Evolutionary conservation across 1,284 basidiomycete genomes (phyloP).

Genomic region (Malassezia sympodialis): DNA sequence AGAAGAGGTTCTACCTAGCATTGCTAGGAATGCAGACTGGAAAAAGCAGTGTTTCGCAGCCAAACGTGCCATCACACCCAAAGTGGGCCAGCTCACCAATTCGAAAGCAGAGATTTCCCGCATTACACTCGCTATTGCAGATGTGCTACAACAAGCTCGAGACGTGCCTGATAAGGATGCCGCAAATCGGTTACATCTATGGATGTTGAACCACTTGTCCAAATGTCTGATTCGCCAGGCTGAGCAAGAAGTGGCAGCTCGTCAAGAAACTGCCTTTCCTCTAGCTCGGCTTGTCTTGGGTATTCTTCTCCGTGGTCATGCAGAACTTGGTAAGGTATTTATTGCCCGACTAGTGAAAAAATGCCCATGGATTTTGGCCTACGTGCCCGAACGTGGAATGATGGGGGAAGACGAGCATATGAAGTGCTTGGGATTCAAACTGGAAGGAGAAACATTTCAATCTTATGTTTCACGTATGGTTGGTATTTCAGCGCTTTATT

Average conservation of each 20-base stretch:
- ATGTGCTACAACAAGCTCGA: conserved; percentile 50
- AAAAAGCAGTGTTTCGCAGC: conserved; percentile 53
- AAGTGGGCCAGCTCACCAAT: conserved; percentile 83
- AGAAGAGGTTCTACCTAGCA: conserved; percentile 59
- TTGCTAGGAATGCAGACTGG: conserved; percentile 59
- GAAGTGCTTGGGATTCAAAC: conserved; percentile 62
- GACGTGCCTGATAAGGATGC: conserved; percentile 42
- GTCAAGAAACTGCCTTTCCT: conserved; percentile 71
- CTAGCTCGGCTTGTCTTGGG: conserved; percentile 66
- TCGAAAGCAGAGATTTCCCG: conserved; percentile 60
- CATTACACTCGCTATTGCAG: conserved; percentile 60
- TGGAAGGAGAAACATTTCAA: conserved; percentile 51
- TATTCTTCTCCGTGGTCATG: conserved; percentile 56
- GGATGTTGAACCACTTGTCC: conserved; percentile 71
- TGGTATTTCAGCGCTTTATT: conserved; percentile 79
- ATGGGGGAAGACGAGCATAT: conserved; percentile 54
- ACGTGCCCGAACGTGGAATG: conserved; percentile 42
- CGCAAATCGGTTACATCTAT: conserved; percentile 54
- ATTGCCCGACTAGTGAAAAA: conserved; percentile 75
- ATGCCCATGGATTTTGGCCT: conserved; percentile 55
- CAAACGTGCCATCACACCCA: conserved; percentile 76
- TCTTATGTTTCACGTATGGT: conserved; percentile 68
- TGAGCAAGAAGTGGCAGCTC: conserved; percentile 83
- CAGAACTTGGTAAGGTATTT: conserved; percentile 63
- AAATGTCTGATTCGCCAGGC: conserved; percentile 86